Evolutionary conservation across 2,329 filamentous ascomycete species (phyloP).

Genomic region (Cercospora sesami): DNA sequence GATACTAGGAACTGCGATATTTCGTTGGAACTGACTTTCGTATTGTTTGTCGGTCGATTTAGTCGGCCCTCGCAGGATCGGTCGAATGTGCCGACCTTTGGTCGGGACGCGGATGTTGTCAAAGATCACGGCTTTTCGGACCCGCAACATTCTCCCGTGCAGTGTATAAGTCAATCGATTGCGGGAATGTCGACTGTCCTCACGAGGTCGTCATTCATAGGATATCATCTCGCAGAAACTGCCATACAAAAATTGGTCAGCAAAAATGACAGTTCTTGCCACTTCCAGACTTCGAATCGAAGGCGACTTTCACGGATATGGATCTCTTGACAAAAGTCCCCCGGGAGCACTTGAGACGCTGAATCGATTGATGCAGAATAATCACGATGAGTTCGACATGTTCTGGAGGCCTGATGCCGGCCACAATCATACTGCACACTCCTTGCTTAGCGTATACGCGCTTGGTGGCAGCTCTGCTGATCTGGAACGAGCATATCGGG

Average conservation of each 20-base stretch:
- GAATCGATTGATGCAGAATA: not conserved
- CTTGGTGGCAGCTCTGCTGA: not conserved
- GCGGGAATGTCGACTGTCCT: not conserved
- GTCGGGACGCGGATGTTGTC: not conserved
- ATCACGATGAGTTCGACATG: constrained; percentile 5
- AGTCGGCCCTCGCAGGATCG: not conserved
- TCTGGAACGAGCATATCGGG: not conserved
- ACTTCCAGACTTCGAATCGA: not conserved
- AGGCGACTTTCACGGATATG: constrained; percentile 1
- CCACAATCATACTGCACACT: constrained; percentile 1
- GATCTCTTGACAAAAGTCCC: not conserved
- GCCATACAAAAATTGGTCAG: not conserved
- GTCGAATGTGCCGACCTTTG: not conserved
- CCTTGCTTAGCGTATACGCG: not conserved
- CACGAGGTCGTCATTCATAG: not conserved
- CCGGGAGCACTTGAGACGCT: constrained; percentile 3
- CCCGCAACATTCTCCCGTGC: not conserved
- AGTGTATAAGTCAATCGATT: not conserved
- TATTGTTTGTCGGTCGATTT: not conserved
- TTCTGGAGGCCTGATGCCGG: not conserved
- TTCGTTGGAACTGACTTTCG: not conserved
- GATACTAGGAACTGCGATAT: not conserved
- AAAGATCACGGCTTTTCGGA: not conserved
- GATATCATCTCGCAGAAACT: not conserved
- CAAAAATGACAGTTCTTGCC: not conserved